Percentiles rank a stretch among this genome's conserved stretches.
These are phyloP conservation scores for Trichomonascaceae sp. DNA, from an alignment of 1,139 yeast species.

Conservation along the genomic window DNA sequence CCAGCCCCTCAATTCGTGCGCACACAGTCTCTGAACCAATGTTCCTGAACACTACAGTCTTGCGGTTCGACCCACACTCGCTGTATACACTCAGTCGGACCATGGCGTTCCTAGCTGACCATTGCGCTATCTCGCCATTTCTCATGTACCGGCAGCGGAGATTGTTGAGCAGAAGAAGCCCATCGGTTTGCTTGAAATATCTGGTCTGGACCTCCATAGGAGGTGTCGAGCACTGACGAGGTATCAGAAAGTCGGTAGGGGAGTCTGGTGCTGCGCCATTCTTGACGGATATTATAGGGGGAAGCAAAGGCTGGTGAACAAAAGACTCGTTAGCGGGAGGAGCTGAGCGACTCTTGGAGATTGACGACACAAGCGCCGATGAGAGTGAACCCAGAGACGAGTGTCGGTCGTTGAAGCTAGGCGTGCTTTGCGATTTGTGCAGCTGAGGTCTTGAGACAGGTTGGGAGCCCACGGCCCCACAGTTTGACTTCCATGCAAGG, in stretches of 20 bases:
- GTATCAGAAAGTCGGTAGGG: background rate
- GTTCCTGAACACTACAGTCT: slow-evolving; percentile 10
- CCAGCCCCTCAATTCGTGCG: background rate
- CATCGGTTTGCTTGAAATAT: slow-evolving; percentile 4
- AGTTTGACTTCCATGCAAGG: slow-evolving; percentile 8
- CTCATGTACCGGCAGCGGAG: slow-evolving; percentile 14
- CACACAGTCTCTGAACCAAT: background rate
- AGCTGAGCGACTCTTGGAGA: background rate
- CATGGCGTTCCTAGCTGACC: slow-evolving; percentile 12
- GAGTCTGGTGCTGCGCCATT: slow-evolving; percentile 4
- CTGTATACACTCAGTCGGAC: slow-evolving; percentile 15
- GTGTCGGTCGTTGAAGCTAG: slow-evolving; percentile 15
- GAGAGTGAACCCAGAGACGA: slow-evolving; percentile 14
- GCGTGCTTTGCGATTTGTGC: slow-evolving; percentile 6
- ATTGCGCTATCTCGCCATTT: slow-evolving; percentile 4
- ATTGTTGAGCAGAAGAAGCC: slow-evolving; percentile 15
- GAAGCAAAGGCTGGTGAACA: slow-evolving; percentile 4
- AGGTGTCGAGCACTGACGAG: background rate
- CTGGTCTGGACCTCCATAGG: background rate
- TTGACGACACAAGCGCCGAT: slow-evolving; percentile 8
- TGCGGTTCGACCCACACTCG: slow-evolving; percentile 2
- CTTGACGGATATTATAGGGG: slow-evolving; percentile 6
- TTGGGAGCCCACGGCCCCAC: background rate
- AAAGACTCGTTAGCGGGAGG: background rate
- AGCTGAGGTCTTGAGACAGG: too few species aligned